Evolutionary conservation across 108 stramenopile species (phyloP).

Genomic region (Pseudonitzschia multiseries): DNA sequence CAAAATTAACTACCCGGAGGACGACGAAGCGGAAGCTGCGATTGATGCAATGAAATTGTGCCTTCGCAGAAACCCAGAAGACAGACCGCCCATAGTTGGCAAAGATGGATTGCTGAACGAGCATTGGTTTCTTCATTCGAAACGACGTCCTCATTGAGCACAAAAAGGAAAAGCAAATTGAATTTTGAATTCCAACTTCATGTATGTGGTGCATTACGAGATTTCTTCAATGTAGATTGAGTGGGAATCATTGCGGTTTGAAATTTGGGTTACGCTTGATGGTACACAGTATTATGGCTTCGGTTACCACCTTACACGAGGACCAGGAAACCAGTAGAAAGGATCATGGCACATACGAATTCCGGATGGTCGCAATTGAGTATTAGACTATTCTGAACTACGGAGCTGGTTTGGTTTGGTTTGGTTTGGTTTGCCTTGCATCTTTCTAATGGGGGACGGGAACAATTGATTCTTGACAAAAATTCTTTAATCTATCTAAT

Average conservation of each 20-base stretch:
- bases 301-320: too few species aligned
- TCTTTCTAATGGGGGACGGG: too few species aligned
- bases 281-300: too few species aligned
- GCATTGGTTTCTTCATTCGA: constrained; percentile 66
- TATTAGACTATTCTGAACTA: too few species aligned
- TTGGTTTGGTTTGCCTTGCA: too few species aligned
- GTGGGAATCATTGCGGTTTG: neutral
- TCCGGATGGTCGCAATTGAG: too few species aligned
- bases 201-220: neutral
- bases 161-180: neutral
- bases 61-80: constrained; percentile 69
- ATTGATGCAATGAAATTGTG: constrained; percentile 83
- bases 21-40: constrained; percentile 63
- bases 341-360: too few species aligned
- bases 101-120: constrained; percentile 79
- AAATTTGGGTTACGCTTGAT: neutral
- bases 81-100: constrained; percentile 80
- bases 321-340: too few species aligned
- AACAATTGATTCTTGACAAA: too few species aligned
- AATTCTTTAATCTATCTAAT: too few species aligned
- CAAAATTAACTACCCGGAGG: constrained; percentile 69
- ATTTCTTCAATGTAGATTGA: too few species aligned
- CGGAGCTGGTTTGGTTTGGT: too few species aligned
- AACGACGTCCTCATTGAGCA: neutral
- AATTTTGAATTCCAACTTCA: neutral